Conservation (phyloP, 2,329 filamentous ascomycete species). For the Apiospora hydei region DNA sequence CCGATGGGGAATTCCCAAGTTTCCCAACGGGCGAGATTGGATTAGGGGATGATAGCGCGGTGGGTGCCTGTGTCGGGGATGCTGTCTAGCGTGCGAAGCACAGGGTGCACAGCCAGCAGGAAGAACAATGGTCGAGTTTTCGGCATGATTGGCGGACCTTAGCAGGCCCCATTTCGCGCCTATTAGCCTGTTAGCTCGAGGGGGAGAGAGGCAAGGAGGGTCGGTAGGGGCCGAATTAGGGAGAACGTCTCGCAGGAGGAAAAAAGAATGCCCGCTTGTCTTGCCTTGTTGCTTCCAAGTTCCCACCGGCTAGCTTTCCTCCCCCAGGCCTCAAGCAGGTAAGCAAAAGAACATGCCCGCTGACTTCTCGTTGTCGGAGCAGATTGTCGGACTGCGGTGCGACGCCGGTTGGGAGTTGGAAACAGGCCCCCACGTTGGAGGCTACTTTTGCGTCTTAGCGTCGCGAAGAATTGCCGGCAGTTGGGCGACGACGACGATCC, state of each 20-base stretch:
- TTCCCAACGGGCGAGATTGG: slow-evolving; percentile 1
- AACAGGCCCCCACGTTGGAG: neutral
- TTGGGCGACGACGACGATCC: neutral
- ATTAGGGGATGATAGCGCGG: neutral
- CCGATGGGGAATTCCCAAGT: neutral
- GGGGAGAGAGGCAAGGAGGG: neutral
- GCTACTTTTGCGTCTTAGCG: neutral
- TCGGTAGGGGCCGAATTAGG: neutral
- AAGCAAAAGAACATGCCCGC: neutral
- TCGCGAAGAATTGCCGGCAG: neutral
- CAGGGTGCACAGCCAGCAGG: neutral
- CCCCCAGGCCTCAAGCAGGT: neutral
- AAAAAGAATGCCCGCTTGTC: neutral
- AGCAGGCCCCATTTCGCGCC: neutral
- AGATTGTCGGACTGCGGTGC: neutral
- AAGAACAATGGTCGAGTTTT: neutral
- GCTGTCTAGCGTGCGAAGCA: neutral
- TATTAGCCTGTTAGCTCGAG: neutral
- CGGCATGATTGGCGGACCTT: neutral
- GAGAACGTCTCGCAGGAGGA: neutral
- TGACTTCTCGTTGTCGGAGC: neutral
- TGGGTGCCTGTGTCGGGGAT: neutral
- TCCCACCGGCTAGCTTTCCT: no score
- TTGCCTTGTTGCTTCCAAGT: neutral
- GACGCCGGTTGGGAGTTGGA: neutral